These are phyloP conservation scores for Dunaliella sp. DNA, from an alignment of 139 green algal species.

Conservation along the genomic window DNA sequence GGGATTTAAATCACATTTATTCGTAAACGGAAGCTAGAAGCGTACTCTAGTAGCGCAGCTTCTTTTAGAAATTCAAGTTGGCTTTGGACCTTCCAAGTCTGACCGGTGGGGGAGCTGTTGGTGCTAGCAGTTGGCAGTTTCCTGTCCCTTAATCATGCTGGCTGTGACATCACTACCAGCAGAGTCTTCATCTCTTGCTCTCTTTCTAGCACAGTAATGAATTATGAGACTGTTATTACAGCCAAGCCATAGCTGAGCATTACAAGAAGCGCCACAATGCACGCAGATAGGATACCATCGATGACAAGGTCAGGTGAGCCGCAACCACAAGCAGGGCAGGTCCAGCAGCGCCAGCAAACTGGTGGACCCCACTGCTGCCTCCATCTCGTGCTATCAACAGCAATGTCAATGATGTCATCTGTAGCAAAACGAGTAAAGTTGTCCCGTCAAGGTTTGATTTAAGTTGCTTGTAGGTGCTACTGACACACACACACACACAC, in stretches of 20 bases:
- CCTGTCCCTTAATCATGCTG: no score
- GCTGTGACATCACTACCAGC: no score
- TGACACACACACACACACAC: background rate
- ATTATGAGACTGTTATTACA: no score
- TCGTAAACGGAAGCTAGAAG: no score
- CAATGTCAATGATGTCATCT: constrained; percentile 67
- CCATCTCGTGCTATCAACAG: constrained; percentile 58
- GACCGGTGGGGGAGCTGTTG: no score
- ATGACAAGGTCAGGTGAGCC: constrained; percentile 64
- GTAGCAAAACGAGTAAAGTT: constrained; percentile 8
- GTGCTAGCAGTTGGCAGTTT: no score
- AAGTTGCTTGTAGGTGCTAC: background rate
- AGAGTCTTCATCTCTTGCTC: no score
- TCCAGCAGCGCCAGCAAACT: constrained; percentile 36
- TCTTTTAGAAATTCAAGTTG: no score
- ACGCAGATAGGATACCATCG: constrained; percentile 58
- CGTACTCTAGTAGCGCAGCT: no score
- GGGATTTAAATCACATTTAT: no score
- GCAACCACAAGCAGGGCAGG: constrained; percentile 67
- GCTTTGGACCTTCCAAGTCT: no score
- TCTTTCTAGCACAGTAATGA: no score
- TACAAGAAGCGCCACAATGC: constrained; percentile 49
- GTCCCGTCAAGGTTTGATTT: background rate
- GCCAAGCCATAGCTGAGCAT: background rate
- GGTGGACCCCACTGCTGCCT: constrained; percentile 7